Conservation (phyloP, 202 grass and related monocot species). For the Carex sylvatica region DNA sequence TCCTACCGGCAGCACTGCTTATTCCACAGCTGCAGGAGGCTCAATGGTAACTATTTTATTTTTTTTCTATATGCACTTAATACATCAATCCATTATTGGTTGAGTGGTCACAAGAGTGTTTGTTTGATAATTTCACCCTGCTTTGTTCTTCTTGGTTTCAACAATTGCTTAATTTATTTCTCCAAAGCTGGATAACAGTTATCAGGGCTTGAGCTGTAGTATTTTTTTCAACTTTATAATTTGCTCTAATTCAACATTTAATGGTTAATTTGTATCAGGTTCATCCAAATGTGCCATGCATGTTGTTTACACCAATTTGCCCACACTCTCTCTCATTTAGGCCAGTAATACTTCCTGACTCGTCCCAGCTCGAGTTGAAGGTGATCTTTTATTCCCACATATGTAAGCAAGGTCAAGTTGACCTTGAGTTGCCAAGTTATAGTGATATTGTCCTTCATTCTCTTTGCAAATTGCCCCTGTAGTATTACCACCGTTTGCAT, state of each 20-base stretch:
- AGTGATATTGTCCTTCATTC: neutral
- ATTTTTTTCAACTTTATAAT: neutral
- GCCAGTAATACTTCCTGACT: conserved; percentile 97
- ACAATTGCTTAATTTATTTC: neutral
- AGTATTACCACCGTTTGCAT: neutral
- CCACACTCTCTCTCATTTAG: conserved; percentile 97
- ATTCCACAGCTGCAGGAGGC: conserved; percentile 92
- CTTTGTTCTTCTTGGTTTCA: neutral
- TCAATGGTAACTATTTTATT: conserved; percentile 63
- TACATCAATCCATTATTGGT: neutral
- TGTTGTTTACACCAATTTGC: conserved; percentile 98
- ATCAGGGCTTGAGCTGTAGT: neutral
- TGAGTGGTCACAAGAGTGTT: neutral
- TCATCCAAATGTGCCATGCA: conserved; percentile 96
- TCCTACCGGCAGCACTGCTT: conserved; percentile 93
- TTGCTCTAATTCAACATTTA: neutral
- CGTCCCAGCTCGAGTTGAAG: conserved; percentile 85
- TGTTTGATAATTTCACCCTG: neutral
- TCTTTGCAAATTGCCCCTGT: neutral
- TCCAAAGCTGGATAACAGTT: neutral
- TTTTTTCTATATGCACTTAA: neutral
- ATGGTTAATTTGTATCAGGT: conserved; percentile 49
- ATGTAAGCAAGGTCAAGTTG: neutral
- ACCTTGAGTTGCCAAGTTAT: conserved; percentile 3
- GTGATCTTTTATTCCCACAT: conserved; percentile 31